Evolutionary conservation across 768 basidiomycete species (phyloP).

Genomic region (Lyophyllum shimeji): DNA sequence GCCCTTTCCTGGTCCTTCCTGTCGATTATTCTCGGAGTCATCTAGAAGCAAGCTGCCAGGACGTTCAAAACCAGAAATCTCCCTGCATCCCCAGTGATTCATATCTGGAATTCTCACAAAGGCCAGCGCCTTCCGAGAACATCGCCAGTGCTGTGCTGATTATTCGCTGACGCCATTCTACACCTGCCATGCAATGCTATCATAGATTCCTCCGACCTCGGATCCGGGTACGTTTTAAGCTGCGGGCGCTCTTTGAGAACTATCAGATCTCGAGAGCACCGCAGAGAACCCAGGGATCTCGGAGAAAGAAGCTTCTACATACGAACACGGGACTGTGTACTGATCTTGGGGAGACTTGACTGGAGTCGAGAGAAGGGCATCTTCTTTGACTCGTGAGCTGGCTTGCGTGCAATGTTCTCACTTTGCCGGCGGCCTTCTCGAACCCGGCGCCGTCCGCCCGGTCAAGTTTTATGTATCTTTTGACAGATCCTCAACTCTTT

Average conservation of each 20-base stretch:
- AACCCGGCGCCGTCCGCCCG: conserved; percentile 15
- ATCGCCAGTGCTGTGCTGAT: neutral
- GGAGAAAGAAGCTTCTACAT: neutral
- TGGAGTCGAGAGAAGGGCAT: neutral
- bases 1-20: neutral
- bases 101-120: neutral
- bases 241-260: neutral
- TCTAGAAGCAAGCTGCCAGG: conserved; percentile 2
- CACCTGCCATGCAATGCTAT: neutral
- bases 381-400: conserved; percentile 8
- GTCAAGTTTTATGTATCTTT: conserved; percentile 2
- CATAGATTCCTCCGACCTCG: conserved; percentile 16
- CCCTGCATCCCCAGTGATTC: neutral
- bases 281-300: conserved; percentile 1
- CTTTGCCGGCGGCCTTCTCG: conserved; percentile 2
- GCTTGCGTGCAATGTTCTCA: conserved; percentile 4
- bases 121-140: conserved; percentile 8
- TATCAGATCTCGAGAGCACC: conserved; percentile 8
- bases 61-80: neutral
- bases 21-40: neutral
- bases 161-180: neutral
- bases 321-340: neutral
- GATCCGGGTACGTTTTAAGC: conserved; percentile 9
- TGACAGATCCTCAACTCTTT: conserved; percentile 10
- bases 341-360: neutral